Base-by-base conservation (phyloP, 2,329 filamentous ascomycete genomes). In the Fusarium sp. region DNA sequence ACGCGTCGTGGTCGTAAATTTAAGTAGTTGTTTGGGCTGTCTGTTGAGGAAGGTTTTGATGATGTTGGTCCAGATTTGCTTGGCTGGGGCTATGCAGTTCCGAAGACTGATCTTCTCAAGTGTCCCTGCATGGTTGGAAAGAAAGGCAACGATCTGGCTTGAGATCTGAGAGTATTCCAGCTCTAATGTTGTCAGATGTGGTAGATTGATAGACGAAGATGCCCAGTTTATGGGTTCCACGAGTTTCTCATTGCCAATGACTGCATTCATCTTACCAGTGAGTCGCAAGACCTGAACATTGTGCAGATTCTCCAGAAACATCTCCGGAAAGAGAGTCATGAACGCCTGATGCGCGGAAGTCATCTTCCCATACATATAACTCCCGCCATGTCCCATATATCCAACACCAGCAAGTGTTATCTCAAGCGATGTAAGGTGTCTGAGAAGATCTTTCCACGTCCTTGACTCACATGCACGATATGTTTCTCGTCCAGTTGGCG, bases 161-260 rank as follows among this genome's bases (percentile, higher is more conserved):
- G 35, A 54, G 0, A 64, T 47, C 2, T 65, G 62, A 30, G 40
- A 64, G 12, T 65, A 64, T 2, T 56, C 62, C 16, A 65, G 11
- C 19, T 64, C 46, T 3, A 65, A 47, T n/a, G 32, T 50, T 62
- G 37, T 13, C 6, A 64, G 19, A 3, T n/a, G 16, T 5, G 44
- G 37, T 16, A 64, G 18, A 21, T 43, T 8, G 8, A 64, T 30
- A 25, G 9, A 62, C 3, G 18, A n/a, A 25, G 21, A 62, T 10
- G 44, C 19, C 61, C 61, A 64, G 23, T 64, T 38, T n/a, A 64
- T 64, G 8, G 61, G 57, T n/a, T 64, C 61, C 30, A 62, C 13
- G 10, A 18, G 40, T 16, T 61, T 13, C 21, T 47, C 37, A 8
- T 32, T 64, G 3, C 59, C 62, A 10, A 65, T 46, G 9, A 64